Evolutionary conservation across 106 monocot genomes (phyloP), one percentile per base, ranked within the genome.

Genomic region (Dioscorea alata): DNA sequence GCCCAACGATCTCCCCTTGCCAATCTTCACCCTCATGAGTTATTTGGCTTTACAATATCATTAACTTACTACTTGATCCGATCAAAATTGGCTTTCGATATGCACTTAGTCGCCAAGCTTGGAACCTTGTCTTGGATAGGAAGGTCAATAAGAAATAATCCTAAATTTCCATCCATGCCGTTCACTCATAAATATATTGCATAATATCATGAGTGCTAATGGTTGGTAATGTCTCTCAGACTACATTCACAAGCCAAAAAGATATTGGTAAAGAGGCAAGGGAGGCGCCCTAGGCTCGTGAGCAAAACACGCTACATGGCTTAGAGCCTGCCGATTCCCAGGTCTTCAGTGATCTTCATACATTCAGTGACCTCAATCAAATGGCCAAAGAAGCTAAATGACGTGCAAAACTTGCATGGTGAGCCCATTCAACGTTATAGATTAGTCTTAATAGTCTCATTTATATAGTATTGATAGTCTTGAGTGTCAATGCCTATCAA

Each of bases 331-430:
- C 60, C 6, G 79, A 75, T 6, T 34, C 72, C 10, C 31, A 28
- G 17, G 67, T 51, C 22, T 77, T 77, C 49, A 42, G 49, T n/a
- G 78, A 78, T 20, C 50, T 59, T 16, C 49, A 60, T 14, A 31
- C 69, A 4, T 79, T 79, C 12, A 34, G 22, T 10, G 75, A 83
- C 21, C 63, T 79, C n/a, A 79, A 76, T 69, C 79, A 84, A 50
- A 84, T 84, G 79, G 84, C 84, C 17, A 78, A 83, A 68, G 83
- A 83, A 63, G 83, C 83, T 68, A 79, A 59, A 57, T 66, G 70
- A 62, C 79, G 84, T 15, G 84, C 84, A 20, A 79, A 84, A 71
- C 72, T 84, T 60, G 59, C 79, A 72, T 79, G 84, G 83, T 79
- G 34, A 48, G 24, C 10, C 18, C 0, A 35, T 15, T 18, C 4